These are phyloP conservation scores for Aspergillus saccharolyticus DNA, from an alignment of 495 filamentous ascomycete species.

Conservation along the genomic window DNA sequence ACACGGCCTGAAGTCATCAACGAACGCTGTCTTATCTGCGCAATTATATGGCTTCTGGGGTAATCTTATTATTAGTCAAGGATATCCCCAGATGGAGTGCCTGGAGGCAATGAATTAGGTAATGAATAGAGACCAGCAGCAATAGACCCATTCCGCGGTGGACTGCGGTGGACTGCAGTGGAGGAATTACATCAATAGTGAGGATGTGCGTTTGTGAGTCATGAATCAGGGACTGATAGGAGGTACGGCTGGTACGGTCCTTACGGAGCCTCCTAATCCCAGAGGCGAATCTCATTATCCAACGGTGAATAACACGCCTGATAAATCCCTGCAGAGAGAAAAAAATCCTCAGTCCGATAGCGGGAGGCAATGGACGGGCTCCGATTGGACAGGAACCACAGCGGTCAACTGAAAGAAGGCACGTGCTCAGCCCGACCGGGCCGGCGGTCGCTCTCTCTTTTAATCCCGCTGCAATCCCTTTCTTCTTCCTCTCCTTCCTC, in stretches of 20 bases:
- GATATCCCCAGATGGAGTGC: neutral
- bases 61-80: neutral
- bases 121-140: neutral
- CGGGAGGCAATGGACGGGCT: slow-evolving; percentile 14
- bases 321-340: neutral
- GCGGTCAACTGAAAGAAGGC: slow-evolving; percentile 26
- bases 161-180: no score
- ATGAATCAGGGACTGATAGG: neutral
- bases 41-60: neutral
- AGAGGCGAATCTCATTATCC: no score
- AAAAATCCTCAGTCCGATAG: slow-evolving; percentile 15
- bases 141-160: neutral
- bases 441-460: slow-evolving; percentile 22
- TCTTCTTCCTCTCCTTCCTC: slow-evolving; percentile 12
- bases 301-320: neutral
- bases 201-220: neutral
- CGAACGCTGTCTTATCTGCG: neutral
- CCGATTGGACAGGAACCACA: slow-evolving; percentile 27
- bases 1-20: no score
- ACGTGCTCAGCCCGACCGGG: slow-evolving; percentile 31
- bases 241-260: neutral
- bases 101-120: neutral
- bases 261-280: neutral
- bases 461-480: slow-evolving; percentile 21
- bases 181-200: neutral